Conservation (phyloP, 495 filamentous ascomycete species). For the Apodospora peruviana region DNA sequence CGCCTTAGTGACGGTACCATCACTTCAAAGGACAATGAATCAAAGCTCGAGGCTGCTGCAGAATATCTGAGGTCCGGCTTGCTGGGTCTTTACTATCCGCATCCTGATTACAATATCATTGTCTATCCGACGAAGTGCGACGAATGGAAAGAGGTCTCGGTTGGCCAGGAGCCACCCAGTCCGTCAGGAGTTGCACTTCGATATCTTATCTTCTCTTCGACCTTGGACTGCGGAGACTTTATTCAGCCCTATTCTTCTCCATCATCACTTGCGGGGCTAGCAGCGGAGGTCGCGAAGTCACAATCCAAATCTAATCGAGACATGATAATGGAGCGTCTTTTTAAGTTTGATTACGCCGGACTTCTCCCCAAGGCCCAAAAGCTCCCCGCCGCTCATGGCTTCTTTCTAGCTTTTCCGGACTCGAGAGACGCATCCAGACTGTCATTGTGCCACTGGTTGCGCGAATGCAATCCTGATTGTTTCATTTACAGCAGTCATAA, state of each 20-base stretch:
- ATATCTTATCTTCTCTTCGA: constrained; percentile 30
- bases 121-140: constrained; percentile 36
- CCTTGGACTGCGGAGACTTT: constrained; percentile 11
- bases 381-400: constrained; percentile 4
- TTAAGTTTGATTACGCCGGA: constrained; percentile 17
- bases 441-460: constrained; percentile 24
- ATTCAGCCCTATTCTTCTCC: constrained; percentile 10
- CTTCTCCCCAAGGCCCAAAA: constrained; percentile 17
- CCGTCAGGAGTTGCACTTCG: constrained; percentile 21
- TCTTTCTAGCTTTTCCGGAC: constrained; percentile 28
- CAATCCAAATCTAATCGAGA: neutral
- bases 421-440: constrained; percentile 3
- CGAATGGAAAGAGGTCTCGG: constrained; percentile 25
- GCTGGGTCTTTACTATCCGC: constrained; percentile 26
- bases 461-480: constrained; percentile 19
- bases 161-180: constrained; percentile 13
- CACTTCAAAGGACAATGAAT: constrained; percentile 8
- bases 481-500: constrained; percentile 17
- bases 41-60: constrained; percentile 21
- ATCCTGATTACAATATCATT: constrained; percentile 30
- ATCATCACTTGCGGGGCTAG: no score
- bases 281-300: neutral
- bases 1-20: constrained; percentile 15
- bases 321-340: constrained; percentile 19
- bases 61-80: constrained; percentile 23